Conservation (phyloP, 2,329 filamentous ascomycete genomes). For the Ophiostoma himal-ulmi region DNA sequence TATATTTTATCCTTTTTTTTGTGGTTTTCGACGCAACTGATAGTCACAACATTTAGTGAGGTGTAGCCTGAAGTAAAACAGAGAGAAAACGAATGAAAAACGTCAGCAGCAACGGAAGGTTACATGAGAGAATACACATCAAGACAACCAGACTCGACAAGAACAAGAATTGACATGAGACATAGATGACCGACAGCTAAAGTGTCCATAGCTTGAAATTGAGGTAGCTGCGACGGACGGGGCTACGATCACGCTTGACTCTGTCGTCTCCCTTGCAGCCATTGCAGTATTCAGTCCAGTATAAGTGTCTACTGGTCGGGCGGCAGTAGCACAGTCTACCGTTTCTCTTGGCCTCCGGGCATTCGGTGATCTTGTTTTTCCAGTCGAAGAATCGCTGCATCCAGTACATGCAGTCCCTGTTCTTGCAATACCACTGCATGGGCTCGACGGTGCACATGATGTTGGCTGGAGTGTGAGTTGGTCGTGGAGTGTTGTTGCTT, state of each 20-base stretch:
- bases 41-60: background rate
- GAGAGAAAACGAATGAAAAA: background rate
- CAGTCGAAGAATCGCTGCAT: background rate
- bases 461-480: background rate
- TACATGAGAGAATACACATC: background rate
- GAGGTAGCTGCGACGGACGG: no score
- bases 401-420: background rate
- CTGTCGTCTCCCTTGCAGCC: background rate
- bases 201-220: no score
- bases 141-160: no score
- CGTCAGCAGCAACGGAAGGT: background rate
- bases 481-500: background rate
- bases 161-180: background rate
- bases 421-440: constrained; percentile 9
- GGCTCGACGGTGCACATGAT: background rate
- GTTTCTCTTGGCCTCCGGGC: background rate
- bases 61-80: background rate
- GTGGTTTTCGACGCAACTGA: background rate
- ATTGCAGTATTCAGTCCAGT: background rate
- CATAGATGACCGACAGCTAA: no score
- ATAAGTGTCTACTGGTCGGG: background rate
- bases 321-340: background rate
- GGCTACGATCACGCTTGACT: background rate
- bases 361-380: background rate
- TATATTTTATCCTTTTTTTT: background rate